These are phyloP conservation scores for Lactarius tabidus DNA, from an alignment of 768 basidiomycete genomes.

Conservation along the genomic window DNA sequence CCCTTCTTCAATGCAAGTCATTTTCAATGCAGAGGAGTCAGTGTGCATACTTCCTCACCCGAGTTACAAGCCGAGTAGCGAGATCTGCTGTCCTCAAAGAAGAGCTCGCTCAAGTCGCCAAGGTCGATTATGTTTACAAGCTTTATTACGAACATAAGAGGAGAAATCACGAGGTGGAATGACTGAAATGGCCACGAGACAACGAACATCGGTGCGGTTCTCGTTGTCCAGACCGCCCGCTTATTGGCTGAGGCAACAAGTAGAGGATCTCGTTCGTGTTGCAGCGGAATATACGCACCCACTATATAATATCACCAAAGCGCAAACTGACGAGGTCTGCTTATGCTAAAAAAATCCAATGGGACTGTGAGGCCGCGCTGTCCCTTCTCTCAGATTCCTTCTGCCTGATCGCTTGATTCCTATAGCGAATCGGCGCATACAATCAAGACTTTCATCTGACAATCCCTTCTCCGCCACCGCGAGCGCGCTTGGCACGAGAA, in stretches of 20 bases:
- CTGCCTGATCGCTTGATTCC: slow-evolving; percentile 17
- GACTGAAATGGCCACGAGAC: slow-evolving; percentile 59
- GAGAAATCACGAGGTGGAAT: slow-evolving; percentile 72
- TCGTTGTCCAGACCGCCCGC: slow-evolving; percentile 16
- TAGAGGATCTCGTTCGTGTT: slow-evolving; percentile 79
- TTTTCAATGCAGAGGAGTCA: slow-evolving; percentile 85
- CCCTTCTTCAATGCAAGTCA: slow-evolving; percentile 59
- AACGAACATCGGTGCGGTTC: slow-evolving; percentile 46
- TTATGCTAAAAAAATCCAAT: slow-evolving; percentile 80
- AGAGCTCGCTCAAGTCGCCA: slow-evolving; percentile 92
- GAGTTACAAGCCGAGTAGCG: slow-evolving; percentile 57
- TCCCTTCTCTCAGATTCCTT: slow-evolving; percentile 21
- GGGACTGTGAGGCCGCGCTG: slow-evolving; percentile 58
- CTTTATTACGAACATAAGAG: slow-evolving; percentile 86
- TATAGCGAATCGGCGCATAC: slow-evolving; percentile 81
- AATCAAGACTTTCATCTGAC: slow-evolving; percentile 79
- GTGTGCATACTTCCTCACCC: slow-evolving; percentile 70
- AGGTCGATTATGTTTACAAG: slow-evolving; percentile 97
- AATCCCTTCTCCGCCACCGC: slow-evolving; percentile 70
- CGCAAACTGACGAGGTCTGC: slow-evolving; percentile 63
- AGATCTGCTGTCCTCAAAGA: slow-evolving; percentile 78
- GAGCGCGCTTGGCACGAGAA: slow-evolving; percentile 45
- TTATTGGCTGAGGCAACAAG: slow-evolving; percentile 42
- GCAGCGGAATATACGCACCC: slow-evolving; percentile 91
- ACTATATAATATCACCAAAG: slow-evolving; percentile 86